Percentiles rank a stretch among this genome's conserved stretches.
Conservation (phyloP, 2,329 filamentous ascomycete species). For the Cladosporium sp. region DNA sequence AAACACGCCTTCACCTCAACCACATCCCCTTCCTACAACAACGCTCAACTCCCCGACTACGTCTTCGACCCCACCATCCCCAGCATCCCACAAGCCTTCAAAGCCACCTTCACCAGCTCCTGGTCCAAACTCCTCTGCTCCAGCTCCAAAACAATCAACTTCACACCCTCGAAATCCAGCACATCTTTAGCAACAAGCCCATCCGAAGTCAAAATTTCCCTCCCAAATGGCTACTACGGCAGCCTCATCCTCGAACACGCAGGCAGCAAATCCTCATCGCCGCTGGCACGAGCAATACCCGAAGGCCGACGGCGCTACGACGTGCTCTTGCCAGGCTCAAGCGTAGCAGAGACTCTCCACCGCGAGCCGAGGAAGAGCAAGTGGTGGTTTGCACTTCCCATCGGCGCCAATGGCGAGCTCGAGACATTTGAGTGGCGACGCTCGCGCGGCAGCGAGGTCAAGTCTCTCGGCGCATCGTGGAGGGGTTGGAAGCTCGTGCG, state of each 20-base stretch:
- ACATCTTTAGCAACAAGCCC: background rate
- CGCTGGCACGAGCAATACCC: constrained; percentile 2
- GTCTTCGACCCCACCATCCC: background rate
- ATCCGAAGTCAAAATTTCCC: background rate
- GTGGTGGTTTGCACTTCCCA: background rate
- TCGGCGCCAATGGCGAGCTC: background rate
- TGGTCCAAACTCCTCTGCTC: constrained; percentile 2
- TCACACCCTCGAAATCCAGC: background rate
- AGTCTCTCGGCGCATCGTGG: constrained; percentile 13
- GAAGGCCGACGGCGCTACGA: constrained; percentile 2
- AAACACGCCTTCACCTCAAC: background rate
- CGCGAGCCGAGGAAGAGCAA: background rate
- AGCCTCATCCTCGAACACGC: background rate
- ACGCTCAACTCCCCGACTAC: background rate
- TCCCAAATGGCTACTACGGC: background rate
- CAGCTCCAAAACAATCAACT: background rate
- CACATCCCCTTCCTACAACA: background rate
- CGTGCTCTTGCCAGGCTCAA: background rate
- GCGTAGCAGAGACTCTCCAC: background rate
- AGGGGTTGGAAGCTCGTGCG: constrained; percentile 21
- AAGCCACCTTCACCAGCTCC: background rate
- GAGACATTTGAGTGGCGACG: constrained; percentile 19
- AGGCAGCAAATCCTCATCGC: background rate
- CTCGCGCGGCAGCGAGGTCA: constrained; percentile 18
- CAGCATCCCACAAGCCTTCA: background rate